Percentiles rank a stretch among this genome's conserved stretches.
Evolutionary conservation across 202 grass and related monocot genomes (phyloP).

Genomic region (Brachypodium distachyon): DNA sequence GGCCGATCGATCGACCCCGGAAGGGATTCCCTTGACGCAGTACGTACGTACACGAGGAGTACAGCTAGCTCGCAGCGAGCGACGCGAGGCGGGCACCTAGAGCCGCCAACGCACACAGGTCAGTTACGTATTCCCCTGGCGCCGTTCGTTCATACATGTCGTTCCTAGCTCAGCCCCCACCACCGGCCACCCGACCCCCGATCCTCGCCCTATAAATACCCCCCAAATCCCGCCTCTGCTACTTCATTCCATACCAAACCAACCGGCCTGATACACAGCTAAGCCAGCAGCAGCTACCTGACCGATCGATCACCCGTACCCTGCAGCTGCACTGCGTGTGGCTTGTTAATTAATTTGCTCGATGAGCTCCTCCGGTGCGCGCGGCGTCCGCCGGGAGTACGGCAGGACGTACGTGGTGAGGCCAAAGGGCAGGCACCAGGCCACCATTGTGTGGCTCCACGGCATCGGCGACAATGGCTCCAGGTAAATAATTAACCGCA

Average conservation of each 20-base stretch:
- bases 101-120: not conserved
- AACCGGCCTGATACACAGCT: too few relatives aligned
- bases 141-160: constrained; percentile 15
- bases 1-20: too few relatives aligned
- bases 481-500: constrained; percentile 65
- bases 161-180: not conserved
- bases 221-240: constrained; percentile 10
- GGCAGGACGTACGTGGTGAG: constrained; percentile 95
- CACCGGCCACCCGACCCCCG: not conserved
- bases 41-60: too few relatives aligned
- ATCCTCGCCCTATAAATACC: constrained; percentile 55
- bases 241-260: too few relatives aligned
- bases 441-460: constrained; percentile 98
- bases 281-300: too few relatives aligned
- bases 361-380: too few relatives aligned
- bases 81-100: constrained; percentile 23
- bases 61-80: constrained; percentile 20
- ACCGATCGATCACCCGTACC: too few relatives aligned
- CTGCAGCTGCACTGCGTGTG: too few relatives aligned
- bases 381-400: constrained; percentile 49
- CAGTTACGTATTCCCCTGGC: not conserved
- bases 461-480: constrained; percentile 91
- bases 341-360: too few relatives aligned
- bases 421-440: constrained; percentile 88
- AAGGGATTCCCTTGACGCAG: constrained; percentile 7